Evolutionary conservation across 2,329 filamentous ascomycete genomes (phyloP).

Genomic region (Monosporascus ibericus): DNA sequence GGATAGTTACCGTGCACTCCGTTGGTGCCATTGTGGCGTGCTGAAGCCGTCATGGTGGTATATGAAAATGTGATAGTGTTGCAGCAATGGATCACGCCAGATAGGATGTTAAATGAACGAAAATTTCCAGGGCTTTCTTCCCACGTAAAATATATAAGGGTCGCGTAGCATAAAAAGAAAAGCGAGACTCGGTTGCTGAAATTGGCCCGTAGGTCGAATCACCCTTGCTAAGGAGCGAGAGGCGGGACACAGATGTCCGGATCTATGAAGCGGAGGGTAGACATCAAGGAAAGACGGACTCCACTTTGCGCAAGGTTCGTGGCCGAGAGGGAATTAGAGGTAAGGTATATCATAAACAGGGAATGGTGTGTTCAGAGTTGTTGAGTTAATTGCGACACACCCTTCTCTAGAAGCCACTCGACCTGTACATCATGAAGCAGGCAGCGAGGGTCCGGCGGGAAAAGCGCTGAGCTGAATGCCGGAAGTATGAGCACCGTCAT

Average conservation of each 20-base stretch:
- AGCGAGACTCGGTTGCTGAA: neutral
- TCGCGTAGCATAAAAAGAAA: neutral
- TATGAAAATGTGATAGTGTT: neutral
- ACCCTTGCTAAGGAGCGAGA: neutral
- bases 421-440: neutral
- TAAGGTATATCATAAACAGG: neutral
- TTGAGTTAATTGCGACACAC: neutral
- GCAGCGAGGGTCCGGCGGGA: neutral
- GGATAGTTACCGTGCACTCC: slow-evolving; percentile 18
- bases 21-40: slow-evolving; percentile 19
- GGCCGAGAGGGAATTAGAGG: neutral
- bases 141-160: neutral
- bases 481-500: neutral
- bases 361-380: neutral
- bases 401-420: neutral
- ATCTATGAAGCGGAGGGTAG: neutral
- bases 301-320: neutral
- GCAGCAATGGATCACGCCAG: neutral
- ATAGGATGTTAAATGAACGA: neutral
- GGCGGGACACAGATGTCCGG: neutral
- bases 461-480: neutral
- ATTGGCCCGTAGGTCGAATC: neutral
- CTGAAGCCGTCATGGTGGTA: slow-evolving; percentile 17
- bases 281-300: neutral
- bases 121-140: neutral